A percentile compares a stretch with the other conserved stretches of the same genome.
Conservation (phyloP, 2,329 filamentous ascomycete genomes). For the Ceratocystis variospora region DNA sequence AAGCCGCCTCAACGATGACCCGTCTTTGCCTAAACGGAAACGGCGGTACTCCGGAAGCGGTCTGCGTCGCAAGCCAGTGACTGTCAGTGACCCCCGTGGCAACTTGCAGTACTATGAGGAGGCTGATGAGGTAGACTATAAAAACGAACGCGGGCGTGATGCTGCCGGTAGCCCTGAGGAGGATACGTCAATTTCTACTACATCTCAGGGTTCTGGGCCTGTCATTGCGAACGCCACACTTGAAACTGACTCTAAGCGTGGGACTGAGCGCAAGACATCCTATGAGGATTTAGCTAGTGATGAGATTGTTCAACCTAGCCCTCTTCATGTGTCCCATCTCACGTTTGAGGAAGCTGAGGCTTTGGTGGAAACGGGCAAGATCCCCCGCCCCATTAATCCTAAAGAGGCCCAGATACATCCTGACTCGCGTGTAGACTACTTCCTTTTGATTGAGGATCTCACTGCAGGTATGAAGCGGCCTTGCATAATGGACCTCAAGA, state of each 20-base stretch:
- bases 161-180: conserved; percentile 11
- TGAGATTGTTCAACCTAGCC: conserved; percentile 5
- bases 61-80: conserved; percentile 56
- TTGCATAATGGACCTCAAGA: conserved; percentile 94
- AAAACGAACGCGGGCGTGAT: conserved; percentile 46
- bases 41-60: conserved; percentile 81
- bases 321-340: conserved; percentile 18
- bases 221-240: background rate
- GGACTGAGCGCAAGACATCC: background rate
- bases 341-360: conserved; percentile 18
- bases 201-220: background rate
- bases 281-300: background rate
- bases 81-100: conserved; percentile 57
- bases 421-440: conserved; percentile 69
- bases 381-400: conserved; percentile 54
- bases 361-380: conserved; percentile 24
- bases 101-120: conserved; percentile 83
- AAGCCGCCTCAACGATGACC: conserved; percentile 13
- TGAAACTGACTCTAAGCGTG: conserved; percentile 10
- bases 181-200: conserved; percentile 20
- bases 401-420: conserved; percentile 57
- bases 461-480: conserved; percentile 93
- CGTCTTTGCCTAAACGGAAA: conserved; percentile 33
- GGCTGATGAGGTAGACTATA: conserved; percentile 70
- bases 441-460: conserved; percentile 82